phyloP scores from a whole-genome alignment of 352 stramenopile species.

The Aphanomyces euteiches region DNA sequence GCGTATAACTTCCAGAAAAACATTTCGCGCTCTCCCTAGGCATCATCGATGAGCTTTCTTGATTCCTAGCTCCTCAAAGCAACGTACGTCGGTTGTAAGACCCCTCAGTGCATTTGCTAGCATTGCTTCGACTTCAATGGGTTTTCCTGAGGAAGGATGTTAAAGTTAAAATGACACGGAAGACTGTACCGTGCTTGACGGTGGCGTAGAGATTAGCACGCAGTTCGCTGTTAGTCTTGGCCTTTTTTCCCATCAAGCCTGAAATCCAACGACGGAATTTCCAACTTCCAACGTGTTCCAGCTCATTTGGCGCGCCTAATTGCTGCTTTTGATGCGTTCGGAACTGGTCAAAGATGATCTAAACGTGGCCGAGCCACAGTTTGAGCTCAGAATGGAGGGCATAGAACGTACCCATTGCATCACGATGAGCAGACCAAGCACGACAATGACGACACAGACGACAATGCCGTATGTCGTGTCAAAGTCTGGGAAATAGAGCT shows the following conservation, averaged over 20 bases:
- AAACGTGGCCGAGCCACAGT: not conserved
- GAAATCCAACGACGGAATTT: conserved; percentile 59
- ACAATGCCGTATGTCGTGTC: not conserved
- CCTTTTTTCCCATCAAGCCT: conserved; percentile 47
- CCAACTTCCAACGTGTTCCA: conserved; percentile 68
- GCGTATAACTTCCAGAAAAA: conserved; percentile 26
- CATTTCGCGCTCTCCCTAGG: conserved; percentile 12
- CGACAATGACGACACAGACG: not conserved
- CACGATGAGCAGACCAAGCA: conserved; percentile 5
- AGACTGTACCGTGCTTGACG: conserved; percentile 47
- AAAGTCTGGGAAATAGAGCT: conserved; percentile 7
- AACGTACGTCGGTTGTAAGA: not conserved
- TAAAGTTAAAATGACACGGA: conserved; percentile 35
- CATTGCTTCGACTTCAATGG: conserved; percentile 37
- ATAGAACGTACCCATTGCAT: conserved; percentile 1
- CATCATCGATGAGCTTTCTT: not conserved
- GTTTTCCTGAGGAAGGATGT: conserved; percentile 47
- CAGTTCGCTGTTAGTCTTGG: conserved; percentile 37
- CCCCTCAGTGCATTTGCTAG: conserved; percentile 1
- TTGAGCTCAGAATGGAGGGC: not conserved
- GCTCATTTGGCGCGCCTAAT: conserved; percentile 69
- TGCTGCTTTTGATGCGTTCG: conserved; percentile 81
- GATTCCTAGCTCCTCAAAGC: not conserved
- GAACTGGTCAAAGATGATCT: conserved; percentile 65
- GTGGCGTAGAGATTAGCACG: conserved; percentile 50